Evolutionary conservation across 352 stramenopile genomes (phyloP), one percentile per base, ranked within the genome.

Genomic region (Blastocystis sp.): DNA sequence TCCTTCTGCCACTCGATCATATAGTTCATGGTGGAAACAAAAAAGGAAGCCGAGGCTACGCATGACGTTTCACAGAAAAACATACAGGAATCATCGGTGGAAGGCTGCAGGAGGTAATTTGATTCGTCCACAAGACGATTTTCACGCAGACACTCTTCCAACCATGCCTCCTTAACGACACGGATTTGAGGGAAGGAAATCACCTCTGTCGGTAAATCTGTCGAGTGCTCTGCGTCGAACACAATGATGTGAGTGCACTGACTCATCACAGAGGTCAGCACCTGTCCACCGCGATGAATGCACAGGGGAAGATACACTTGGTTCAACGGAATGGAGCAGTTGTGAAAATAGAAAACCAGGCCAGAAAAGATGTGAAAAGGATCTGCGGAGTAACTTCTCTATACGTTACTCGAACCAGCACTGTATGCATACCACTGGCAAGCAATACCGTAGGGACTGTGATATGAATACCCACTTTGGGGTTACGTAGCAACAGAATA

Each of bases 391-490:
- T 84, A 84, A 45, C 74, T 84, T 43, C 74, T 84, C 74, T 84
- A 67, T n/a, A 66, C 1, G 23, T 21, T n/a, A 59, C n/a, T 59
- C 43, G 17, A 45, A 56, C 21, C 1, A 19, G 53, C 14, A 11
- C 19, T 38, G 41, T 48, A 14, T 17, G 10, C 74, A 4, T 70
- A 84, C 74, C 34, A 84, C 74, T 48, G 74, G 74, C n/a, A 84
- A 53, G 60, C 74, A 67, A 52, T 84, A 84, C 41, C 69, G 74
- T 2, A 84, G 28, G 53, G 74, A 67, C 34, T 84, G 45, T 23
- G 74, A 84, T 41, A 84, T 84, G 61, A 84, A 84, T 40, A 84
- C 74, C 74, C 74, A 84, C 41, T 84, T 84, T 17, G 74, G 74
- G 48, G 74, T 84, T 11, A 84, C 74, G 52, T 69, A 84, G 21